Conservation (phyloP, 148 eudicot genomes). For the Amaranthus cruentus region DNA sequence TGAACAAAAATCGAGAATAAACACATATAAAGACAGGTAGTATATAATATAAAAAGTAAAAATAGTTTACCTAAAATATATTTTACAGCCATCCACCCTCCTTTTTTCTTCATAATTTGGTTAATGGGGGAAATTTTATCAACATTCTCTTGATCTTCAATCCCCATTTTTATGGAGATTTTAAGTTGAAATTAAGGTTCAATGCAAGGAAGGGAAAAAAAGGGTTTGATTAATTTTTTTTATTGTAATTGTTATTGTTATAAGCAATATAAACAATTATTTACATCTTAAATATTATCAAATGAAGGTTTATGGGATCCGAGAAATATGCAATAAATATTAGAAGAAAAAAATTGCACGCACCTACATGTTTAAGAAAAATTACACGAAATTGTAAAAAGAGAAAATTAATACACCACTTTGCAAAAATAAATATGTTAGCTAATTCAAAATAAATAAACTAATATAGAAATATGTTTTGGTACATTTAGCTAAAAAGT, state of each 20-base stretch:
- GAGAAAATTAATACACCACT: too few species aligned
- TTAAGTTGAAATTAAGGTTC: not conserved
- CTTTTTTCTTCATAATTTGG: slow-evolving; percentile 13
- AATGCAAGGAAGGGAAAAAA: not conserved
- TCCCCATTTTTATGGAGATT: slow-evolving; percentile 10
- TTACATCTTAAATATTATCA: not conserved
- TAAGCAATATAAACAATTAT: not conserved
- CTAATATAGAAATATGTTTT: too few species aligned
- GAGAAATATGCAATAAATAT: not conserved
- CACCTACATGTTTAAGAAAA: too few species aligned
- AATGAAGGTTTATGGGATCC: slow-evolving; percentile 2
- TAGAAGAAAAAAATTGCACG: not conserved
- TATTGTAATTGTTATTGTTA: not conserved
- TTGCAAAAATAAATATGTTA: too few species aligned
- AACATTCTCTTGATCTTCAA: not conserved
- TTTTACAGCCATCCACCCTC: slow-evolving; percentile 41
- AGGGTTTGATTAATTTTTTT: not conserved
- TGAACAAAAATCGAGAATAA: not conserved
- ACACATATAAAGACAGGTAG: not conserved
- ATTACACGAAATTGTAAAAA: too few species aligned
- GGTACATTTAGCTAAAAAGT: too few species aligned
- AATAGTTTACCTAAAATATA: slow-evolving; percentile 31
- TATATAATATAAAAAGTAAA: not conserved
- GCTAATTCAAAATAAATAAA: too few species aligned
- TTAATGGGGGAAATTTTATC: not conserved